phyloP scores from a whole-genome alignment of 1,139 yeast species.

The Geotrichum europaeum region DNA sequence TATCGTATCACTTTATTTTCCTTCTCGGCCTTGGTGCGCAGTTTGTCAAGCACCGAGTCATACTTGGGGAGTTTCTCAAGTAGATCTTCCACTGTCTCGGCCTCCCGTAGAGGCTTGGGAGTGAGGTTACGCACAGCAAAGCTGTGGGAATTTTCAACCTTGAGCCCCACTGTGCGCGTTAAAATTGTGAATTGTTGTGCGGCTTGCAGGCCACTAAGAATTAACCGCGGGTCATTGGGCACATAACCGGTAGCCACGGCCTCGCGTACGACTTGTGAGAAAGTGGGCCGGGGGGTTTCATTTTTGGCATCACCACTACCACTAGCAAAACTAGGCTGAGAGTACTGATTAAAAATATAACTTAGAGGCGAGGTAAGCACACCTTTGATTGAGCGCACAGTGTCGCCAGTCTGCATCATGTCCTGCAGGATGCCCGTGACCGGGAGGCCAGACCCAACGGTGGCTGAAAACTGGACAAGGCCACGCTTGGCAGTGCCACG shows the following conservation, averaged over 20 bases:
- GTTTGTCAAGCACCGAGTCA: constrained; percentile 69
- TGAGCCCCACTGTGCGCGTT: constrained; percentile 84
- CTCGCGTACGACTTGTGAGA: constrained; percentile 79
- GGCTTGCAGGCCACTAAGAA: constrained; percentile 92
- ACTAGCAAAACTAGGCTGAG: constrained; percentile 46
- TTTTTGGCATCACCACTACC: constrained; percentile 46
- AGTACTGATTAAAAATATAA: constrained; percentile 91
- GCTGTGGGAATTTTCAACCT: constrained; percentile 70
- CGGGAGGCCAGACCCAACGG: constrained; percentile 98
- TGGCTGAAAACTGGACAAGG: constrained; percentile 91
- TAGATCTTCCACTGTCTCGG: constrained; percentile 69
- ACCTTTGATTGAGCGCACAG: constrained; percentile 80
- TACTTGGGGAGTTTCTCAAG: constrained; percentile 72
- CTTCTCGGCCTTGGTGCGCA: constrained; percentile 73
- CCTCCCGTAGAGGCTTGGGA: constrained; percentile 76
- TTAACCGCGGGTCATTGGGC: constrained; percentile 99
- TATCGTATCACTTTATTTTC: constrained; percentile 86
- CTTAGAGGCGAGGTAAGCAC: constrained; percentile 93
- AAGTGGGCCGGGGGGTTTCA: constrained; percentile 38
- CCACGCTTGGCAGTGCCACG: constrained; percentile 50
- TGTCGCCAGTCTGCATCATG: constrained; percentile 84
- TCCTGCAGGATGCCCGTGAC: constrained; percentile 83
- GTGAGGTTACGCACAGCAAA: constrained; percentile 92
- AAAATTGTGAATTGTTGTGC: constrained; percentile 96
- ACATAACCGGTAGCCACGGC: constrained; percentile 93